These are phyloP conservation scores for Metarhizium humberi DNA, from an alignment of 2,329 filamentous ascomycete species.

Conservation along the genomic window DNA sequence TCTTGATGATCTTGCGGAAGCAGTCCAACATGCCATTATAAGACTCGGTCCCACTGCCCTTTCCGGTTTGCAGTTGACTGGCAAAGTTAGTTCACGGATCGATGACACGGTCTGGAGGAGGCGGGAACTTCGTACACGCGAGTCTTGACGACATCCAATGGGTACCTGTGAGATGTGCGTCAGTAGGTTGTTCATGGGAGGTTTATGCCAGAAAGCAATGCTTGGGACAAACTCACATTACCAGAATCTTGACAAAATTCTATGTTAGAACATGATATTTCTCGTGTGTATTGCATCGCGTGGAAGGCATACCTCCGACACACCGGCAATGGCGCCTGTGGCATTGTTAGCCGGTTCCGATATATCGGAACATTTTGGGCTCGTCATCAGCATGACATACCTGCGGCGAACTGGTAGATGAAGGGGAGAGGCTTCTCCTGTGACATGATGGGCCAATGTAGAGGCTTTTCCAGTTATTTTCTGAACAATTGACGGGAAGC, in stretches of 20 bases:
- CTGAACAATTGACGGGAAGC: slow-evolving; percentile 12
- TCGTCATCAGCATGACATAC: slow-evolving; percentile 36
- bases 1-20: slow-evolving; percentile 91
- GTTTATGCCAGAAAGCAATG: not conserved
- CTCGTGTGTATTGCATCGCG: not conserved
- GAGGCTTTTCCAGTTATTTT: not conserved
- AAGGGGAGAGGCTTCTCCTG: slow-evolving; percentile 74
- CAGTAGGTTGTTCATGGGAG: slow-evolving; percentile 7
- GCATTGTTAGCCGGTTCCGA: slow-evolving; percentile 7
- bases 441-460: slow-evolving; percentile 43
- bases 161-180: slow-evolving; percentile 60
- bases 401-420: slow-evolving; percentile 89
- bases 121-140: slow-evolving; percentile 60
- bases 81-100: slow-evolving; percentile 11
- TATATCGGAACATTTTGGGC: not conserved
- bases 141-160: slow-evolving; percentile 96
- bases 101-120: not conserved
- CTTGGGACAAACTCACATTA: slow-evolving; percentile 53
- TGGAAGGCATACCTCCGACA: slow-evolving; percentile 66
- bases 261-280: not conserved
- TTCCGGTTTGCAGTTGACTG: slow-evolving; percentile 80
- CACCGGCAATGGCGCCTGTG: slow-evolving; percentile 83
- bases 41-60: slow-evolving; percentile 62
- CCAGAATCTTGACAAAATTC: slow-evolving; percentile 56
- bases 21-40: slow-evolving; percentile 99